These are phyloP conservation scores for Scedosporium aurantiacum DNA, from an alignment of 2,329 filamentous ascomycete genomes.

Conservation along the genomic window DNA sequence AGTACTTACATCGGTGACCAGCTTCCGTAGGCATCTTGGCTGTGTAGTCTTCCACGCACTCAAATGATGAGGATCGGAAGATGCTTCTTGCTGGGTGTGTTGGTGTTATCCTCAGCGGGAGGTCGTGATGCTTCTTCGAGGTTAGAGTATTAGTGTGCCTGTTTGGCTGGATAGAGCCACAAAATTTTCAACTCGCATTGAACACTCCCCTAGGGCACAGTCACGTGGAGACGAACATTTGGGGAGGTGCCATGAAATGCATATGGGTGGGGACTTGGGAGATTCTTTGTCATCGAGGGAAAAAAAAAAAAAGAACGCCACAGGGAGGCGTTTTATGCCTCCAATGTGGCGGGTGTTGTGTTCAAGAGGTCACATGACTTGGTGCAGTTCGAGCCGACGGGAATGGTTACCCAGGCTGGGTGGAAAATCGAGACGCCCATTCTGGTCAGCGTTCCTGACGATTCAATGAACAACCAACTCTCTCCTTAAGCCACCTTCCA, in stretches of 20 bases:
- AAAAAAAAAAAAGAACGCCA: no score
- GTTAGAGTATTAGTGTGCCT: conserved; percentile 8
- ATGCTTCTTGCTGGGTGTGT: conserved; percentile 3
- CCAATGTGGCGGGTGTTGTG: not conserved
- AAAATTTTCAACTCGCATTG: conserved; percentile 6
- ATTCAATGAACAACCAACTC: not conserved
- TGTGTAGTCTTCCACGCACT: conserved; percentile 23
- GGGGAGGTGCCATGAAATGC: no score
- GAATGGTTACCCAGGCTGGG: not conserved
- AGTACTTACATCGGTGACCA: conserved; percentile 78
- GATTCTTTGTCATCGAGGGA: no score
- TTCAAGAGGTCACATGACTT: not conserved
- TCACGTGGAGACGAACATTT: conserved; percentile 1
- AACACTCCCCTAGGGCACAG: conserved; percentile 5
- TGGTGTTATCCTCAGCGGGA: conserved; percentile 5
- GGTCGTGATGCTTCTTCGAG: conserved; percentile 8
- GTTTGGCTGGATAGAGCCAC: conserved; percentile 7
- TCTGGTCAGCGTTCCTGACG: not conserved
- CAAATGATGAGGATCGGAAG: conserved; percentile 20
- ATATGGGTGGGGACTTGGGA: no score
- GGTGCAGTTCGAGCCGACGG: not conserved
- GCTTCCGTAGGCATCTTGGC: conserved; percentile 79
- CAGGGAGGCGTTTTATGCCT: not conserved
- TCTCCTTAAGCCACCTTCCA: not conserved
- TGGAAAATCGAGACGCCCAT: not conserved